These are phyloP conservation scores for Mikania micrantha DNA, from an alignment of 129 eudicot genomes.

Conservation along the genomic window DNA sequence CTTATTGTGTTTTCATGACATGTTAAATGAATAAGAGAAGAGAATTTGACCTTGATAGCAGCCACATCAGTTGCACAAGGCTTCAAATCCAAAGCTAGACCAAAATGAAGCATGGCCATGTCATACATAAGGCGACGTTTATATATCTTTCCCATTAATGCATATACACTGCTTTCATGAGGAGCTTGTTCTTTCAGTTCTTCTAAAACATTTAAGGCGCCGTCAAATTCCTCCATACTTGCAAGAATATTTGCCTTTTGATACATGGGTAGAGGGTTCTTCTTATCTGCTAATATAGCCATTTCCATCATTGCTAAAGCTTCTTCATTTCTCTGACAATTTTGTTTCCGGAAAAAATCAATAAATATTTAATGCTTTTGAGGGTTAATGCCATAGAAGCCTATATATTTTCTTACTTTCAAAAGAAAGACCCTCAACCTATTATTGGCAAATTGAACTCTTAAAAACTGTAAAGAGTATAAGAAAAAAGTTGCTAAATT, in stretches of 20 bases:
- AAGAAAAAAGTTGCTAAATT: too few relatives aligned
- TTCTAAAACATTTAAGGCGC: constrained; percentile 77
- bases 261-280: constrained; percentile 94
- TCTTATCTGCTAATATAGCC: constrained; percentile 87
- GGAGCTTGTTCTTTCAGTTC: constrained; percentile 97
- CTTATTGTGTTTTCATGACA: too few relatives aligned
- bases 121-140: constrained; percentile 67
- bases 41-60: constrained; percentile 64
- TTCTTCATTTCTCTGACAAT: constrained; percentile 64
- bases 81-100: constrained; percentile 93
- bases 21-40: background rate
- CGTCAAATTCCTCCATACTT: constrained; percentile 69
- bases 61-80: constrained; percentile 99
- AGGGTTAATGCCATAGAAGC: too few relatives aligned
- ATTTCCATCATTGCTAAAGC: constrained; percentile 84
- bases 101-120: constrained; percentile 97
- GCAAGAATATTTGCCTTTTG: constrained; percentile 89
- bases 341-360: background rate
- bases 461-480: too few relatives aligned
- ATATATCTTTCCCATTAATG: constrained; percentile 89
- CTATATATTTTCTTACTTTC: too few relatives aligned
- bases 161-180: constrained; percentile 89
- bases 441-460: too few relatives aligned
- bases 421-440: too few relatives aligned
- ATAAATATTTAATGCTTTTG: background rate